phyloP scores from a whole-genome alignment of 495 filamentous ascomycete species.

The Penicillium samsonianum region DNA sequence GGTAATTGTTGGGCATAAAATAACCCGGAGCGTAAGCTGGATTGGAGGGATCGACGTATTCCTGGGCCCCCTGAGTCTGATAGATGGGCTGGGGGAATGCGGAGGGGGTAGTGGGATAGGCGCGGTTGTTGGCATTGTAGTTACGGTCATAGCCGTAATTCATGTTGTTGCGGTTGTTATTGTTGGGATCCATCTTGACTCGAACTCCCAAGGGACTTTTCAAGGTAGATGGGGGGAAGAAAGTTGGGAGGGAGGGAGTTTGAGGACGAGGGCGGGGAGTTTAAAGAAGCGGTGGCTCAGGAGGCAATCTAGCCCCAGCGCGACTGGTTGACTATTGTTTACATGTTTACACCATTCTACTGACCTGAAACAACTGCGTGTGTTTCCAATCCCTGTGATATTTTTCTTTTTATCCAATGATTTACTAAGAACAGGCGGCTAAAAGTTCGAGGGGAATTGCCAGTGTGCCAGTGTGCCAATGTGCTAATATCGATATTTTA shows the following conservation, averaged over 20 bases:
- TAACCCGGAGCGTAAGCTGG: constrained; percentile 59
- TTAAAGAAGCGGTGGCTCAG: constrained; percentile 43
- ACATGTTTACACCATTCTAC: neutral
- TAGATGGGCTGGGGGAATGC: constrained; percentile 92
- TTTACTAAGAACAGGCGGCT: neutral
- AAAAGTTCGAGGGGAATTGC: neutral
- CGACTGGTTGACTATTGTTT: constrained; percentile 8
- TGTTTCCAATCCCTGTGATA: neutral
- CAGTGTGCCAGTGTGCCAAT: neutral
- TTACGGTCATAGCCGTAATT: constrained; percentile 70
- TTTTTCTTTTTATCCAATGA: neutral
- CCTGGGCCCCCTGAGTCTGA: constrained; percentile 61
- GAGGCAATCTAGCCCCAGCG: constrained; percentile 27
- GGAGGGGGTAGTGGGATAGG: constrained; percentile 95
- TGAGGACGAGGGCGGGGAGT: constrained; percentile 34
- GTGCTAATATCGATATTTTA: neutral
- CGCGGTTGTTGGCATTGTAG: constrained; percentile 69
- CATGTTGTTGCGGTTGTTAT: constrained; percentile 64
- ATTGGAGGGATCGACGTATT: constrained; percentile 50
- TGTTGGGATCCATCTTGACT: constrained; percentile 54
- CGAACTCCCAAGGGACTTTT: constrained; percentile 12
- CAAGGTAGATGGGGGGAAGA: constrained; percentile 13
- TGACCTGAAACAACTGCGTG: constrained; percentile 4
- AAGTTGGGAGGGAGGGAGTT: constrained; percentile 19
- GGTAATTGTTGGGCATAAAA: constrained; percentile 60